Evolutionary conservation across 768 basidiomycete genomes (phyloP), one percentile per base, ranked within the genome.

Genomic region (Lactarius akahatsu): DNA sequence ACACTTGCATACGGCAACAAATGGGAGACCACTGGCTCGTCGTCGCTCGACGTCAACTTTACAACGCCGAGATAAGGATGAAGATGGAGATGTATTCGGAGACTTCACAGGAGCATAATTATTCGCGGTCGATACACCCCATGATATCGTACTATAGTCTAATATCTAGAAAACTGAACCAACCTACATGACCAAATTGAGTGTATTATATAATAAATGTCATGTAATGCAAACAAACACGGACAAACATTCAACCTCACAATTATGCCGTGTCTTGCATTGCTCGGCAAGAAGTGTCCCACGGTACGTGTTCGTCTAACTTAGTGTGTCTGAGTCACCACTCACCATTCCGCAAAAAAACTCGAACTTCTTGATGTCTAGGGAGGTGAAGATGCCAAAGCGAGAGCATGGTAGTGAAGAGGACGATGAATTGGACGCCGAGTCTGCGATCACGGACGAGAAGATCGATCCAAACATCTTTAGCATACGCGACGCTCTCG

Each of bases 401-500:
- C 57, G 55, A 32, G 66, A 63, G 32, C 54, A 43, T 32, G 30
- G 38, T 45, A 58, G 58, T 18, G 66, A 67, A 47, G 66, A 63
- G 18, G 13, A 38, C 3, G 66, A 67, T 56, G 66, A 67, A 23
- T 43, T 67, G 18, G 66, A 67, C 10, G 26, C 61, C 34, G 66
- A 72, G 23, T 72, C 71, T 28, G 60, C 58, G 54, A 8, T 66
- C 23, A 57, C 63, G n/a, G 66, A 71, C 0, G 69, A 68, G 38
- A 70, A 68, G 5, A 68, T 68, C 52, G 63, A 70, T 34, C 58
- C 59, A 20, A 50, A n/a, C 26, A 58, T 64, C 54, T 74, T 74
- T 40, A 64, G 69, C 70, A 64, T 74, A 32, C 71, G 72, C n/a
- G 62, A 62, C 8, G 69, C 69, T 16, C 67, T 74, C 28, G 61